Evolutionary conservation across 2,329 filamentous ascomycete species (phyloP), one percentile per base, ranked within the genome.

Genomic region (Beauveria scarabaeidicola): DNA sequence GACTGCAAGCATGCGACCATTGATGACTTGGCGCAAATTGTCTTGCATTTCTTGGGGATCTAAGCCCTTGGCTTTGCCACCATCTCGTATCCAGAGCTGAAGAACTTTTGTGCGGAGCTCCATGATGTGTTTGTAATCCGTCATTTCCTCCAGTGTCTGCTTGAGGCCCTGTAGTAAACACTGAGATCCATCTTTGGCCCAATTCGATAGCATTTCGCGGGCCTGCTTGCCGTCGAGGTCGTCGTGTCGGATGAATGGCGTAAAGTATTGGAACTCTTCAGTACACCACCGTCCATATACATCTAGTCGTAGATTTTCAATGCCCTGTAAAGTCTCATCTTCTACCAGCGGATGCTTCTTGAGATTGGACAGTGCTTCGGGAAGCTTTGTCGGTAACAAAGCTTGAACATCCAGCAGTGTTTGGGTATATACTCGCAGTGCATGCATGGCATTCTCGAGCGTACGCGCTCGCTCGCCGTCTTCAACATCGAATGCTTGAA

Each of bases 241-340:
- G 64, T 92, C 90, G 66, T 95, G 86, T 32, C 89, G 85, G 40
- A 95, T 89, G 75, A 91, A 96, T 0, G 92, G 92, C 1, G 86
- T 93, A 69, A 95, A 97, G 64, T 88, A 88, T 51, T 83, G 84
- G 46, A 96, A 89, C 62, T 95, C 90, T 8, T 91, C 85, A 19
- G 88, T 82, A 63, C 94, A 89, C 89, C 91, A 96, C 21, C 81
- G 81, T 63, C 87, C 84, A 67, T 90, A 85, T 10, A 94, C 75
- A 68, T 96, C 91, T 27, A 97, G 75, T 40, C 89, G 83, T 13
- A 96, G 75, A 17, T 87, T 87, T 64, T 89, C 84, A 1, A 94
- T 72, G 1, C 76, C 73, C 58, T 81, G 80, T 19, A 97, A 76
- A 1, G 85, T 79, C 1, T 80, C 73, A 69, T 95, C 89, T n/a